Base-by-base conservation (phyloP, 2,329 filamentous ascomycete genomes). In the Aspergillus sp. region DNA sequence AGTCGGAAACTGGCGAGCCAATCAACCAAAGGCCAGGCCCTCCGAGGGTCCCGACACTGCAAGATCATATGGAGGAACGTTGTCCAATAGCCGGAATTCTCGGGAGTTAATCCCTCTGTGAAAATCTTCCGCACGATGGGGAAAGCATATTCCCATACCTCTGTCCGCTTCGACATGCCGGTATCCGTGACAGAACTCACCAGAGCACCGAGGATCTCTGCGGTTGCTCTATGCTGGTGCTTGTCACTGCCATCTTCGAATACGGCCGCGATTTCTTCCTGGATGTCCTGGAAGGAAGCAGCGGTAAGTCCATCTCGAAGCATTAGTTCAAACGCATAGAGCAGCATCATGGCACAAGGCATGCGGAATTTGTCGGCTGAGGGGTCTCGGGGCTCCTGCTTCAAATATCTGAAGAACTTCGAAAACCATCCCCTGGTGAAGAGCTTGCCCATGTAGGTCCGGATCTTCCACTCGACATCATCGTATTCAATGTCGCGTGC, bases 171-270 rank as follows among this genome's bases (percentile, higher is more conserved):
- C 45, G 87, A 81, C 4, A 82, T 73, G 4, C 83, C 82, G 29
- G 88, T 82, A 56, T 96, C 90, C 42, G 83, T 79, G 10, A 88
- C 88, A 33, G 87, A 88, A 10, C 83, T 82, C 28, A 98, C 75
- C 58, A 98, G 69, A 4, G 88, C 90, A 9, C 87, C 89, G 43
- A 98, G 73, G 47, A 98, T 96, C 68, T 98, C 93, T 0, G 93
- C 81, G 2, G 93, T 95, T 10, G 93, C 93, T 44, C 93, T 86
- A 65, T 98, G 93, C 64, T 98, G 91, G 65, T 98, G 93, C 68
- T 96, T 96, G 64, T 98, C 93, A 58, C 83, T 93, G 7, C 94
- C 93, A 65, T 98, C 91, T 9, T 84, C 91, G 60, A 88, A 97
- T 0, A 94, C 82, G 2, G 81, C 79, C 48, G 79, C 73, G 4